A percentile compares a stretch with the other conserved stretches of the same genome.
These are phyloP conservation scores for Dothistroma pini DNA, from an alignment of 2,329 filamentous ascomycete species.

Conservation along the genomic window DNA sequence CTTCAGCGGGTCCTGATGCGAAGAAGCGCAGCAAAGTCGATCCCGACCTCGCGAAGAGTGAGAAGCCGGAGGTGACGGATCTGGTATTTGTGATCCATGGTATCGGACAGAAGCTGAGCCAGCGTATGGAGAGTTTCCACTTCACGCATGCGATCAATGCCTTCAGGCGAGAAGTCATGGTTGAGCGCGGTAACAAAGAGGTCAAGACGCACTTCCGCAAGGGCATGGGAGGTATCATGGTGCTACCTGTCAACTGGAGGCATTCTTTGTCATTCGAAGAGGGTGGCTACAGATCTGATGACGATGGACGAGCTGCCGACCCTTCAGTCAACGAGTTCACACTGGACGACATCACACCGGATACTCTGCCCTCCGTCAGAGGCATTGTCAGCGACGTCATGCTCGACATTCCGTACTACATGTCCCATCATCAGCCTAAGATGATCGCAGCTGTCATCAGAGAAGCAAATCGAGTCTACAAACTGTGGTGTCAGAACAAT, in stretches of 20 bases:
- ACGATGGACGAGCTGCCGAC: conserved; percentile 41
- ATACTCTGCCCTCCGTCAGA: conserved; percentile 83
- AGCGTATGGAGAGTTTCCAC: conserved; percentile 91
- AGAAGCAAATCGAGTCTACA: conserved; percentile 94
- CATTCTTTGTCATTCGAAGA: conserved; percentile 85
- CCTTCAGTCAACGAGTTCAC: conserved; percentile 55
- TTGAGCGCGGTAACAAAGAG: conserved; percentile 70
- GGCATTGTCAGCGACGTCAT: conserved; percentile 96
- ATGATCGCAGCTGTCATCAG: conserved; percentile 86
- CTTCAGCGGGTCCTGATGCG: conserved; percentile 43
- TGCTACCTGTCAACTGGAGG: conserved; percentile 92
- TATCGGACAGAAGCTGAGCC: conserved; percentile 93
- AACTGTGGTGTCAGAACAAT: conserved; percentile 92
- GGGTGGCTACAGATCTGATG: conserved; percentile 53
- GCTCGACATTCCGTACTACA: conserved; percentile 97
- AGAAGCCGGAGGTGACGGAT: conserved; percentile 72
- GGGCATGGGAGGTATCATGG: conserved; percentile 86
- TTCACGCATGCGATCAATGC: conserved; percentile 95
- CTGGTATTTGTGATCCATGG: conserved; percentile 89
- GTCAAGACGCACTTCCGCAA: conserved; percentile 73
- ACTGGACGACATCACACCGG: conserved; percentile 86
- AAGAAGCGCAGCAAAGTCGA: conserved; percentile 40
- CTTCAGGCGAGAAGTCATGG: conserved; percentile 79
- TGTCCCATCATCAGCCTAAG: conserved; percentile 91
- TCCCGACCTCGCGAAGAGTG: conserved; percentile 62